Evolutionary conservation across 1,284 basidiomycete genomes (phyloP), one percentile per base, ranked within the genome.

Genomic region (Sutorius eximius): DNA sequence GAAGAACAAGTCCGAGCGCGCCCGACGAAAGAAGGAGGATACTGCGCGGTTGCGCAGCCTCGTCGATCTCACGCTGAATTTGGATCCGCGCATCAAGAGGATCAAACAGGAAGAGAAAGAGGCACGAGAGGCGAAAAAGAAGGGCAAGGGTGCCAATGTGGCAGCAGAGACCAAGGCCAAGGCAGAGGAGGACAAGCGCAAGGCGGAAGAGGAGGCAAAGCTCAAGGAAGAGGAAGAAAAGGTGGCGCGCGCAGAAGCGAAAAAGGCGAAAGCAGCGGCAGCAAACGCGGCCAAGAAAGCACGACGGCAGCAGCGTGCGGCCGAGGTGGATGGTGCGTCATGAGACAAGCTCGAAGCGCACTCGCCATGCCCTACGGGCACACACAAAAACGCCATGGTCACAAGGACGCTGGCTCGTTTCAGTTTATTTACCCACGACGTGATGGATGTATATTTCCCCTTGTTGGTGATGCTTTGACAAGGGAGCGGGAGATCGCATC

Each of bases 1-100:
- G 83, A 99, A 99, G 84, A 99, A 99, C 86, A 96, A 97, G 75
- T 79, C 91, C 22, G 97, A 99, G 76, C 93, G 97, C 44, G 90
- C 93, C 3, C 85, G 93, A 54, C 83, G 94, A 74, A 99, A 99
- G 82, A 98, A 98, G 83, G 97, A 98, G 69, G 97, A 99, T 76
- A 98, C 87, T 55, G 89, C 93, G 3, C 90, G 95, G 65, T 74
- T 98, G 38, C 88, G 97, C 53, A 80, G 79, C 47, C 80, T 98
- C 27, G 94, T 99, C 47, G 97, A 99, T 77, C 78, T 89, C 56
- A 86, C 93, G 10, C 82, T 98, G 52, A 82, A 84, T 56, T 71
- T 88, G 59, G 96, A 99, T 73, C 96, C 96, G 30, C 91, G 96
- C 59, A 98, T 99, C 81, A 98, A 96, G 79, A 82, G 92, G 59